These are phyloP conservation scores for Effrenium voratum DNA, from an alignment of 73 alveolate species.

Conservation along the genomic window DNA sequence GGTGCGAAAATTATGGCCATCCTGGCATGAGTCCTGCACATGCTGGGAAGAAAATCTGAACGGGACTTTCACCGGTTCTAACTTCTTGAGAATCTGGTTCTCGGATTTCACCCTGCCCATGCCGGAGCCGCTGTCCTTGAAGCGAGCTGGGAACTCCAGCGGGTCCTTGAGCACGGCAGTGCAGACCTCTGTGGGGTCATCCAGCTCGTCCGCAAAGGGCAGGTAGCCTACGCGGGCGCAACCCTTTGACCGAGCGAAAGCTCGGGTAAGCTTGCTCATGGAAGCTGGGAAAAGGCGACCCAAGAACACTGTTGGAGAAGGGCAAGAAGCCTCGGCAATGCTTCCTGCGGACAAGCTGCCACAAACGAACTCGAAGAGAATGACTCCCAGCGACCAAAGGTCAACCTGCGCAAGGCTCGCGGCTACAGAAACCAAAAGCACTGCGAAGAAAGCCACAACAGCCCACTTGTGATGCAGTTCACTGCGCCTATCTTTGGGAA, in stretches of 20 bases:
- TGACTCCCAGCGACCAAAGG: conserved; percentile 88
- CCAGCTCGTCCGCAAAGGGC: conserved; percentile 90
- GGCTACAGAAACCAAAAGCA: too few relatives aligned
- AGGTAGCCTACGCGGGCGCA: conserved; percentile 35
- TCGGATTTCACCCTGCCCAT: too few relatives aligned
- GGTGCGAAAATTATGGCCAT: too few relatives aligned
- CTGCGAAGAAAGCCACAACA: too few relatives aligned
- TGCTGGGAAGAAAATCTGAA: too few relatives aligned
- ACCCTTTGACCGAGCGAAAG: background rate
- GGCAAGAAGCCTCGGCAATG: background rate
- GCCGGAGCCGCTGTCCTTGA: too few relatives aligned
- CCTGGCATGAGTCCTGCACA: too few relatives aligned
- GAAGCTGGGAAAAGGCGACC: background rate
- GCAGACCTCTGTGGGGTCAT: conserved; percentile 93
- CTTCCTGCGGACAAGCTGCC: conserved; percentile 28
- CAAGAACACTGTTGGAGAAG: background rate
- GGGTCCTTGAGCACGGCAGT: conserved; percentile 91
- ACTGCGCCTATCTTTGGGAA: too few relatives aligned
- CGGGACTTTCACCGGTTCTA: too few relatives aligned
- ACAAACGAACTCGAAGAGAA: conserved; percentile 90
- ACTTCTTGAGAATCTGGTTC: too few relatives aligned
- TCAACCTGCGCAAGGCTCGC: conserved; percentile 39
- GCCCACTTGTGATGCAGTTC: too few relatives aligned
- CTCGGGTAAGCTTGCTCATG: too few relatives aligned
- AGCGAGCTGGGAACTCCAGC: conserved; percentile 41